Conservation (phyloP, 495 filamentous ascomycete species). For the Aspergillus kassunensis region DNA sequence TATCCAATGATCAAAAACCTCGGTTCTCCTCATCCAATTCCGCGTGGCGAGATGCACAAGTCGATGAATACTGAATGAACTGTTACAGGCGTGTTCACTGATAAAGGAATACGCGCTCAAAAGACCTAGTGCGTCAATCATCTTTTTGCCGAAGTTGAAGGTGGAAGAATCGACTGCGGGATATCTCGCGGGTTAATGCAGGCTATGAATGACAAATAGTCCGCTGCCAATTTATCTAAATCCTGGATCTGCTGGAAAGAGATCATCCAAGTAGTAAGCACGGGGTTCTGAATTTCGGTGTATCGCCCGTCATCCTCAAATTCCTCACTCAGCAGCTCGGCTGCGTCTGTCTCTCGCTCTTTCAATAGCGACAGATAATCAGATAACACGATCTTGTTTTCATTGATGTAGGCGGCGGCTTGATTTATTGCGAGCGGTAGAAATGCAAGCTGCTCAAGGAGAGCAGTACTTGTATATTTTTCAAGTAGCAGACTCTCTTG, state of each 20-base stretch:
- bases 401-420: not conserved
- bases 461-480: constrained; percentile 19
- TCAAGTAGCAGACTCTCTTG: constrained; percentile 3
- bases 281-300: constrained; percentile 40
- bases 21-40: constrained; percentile 9
- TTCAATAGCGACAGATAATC: constrained; percentile 43
- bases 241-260: constrained; percentile 42
- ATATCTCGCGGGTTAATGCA: constrained; percentile 31
- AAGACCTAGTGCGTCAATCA: constrained; percentile 16
- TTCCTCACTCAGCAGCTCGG: constrained; percentile 44
- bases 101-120: constrained; percentile 24
- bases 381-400: constrained; percentile 10
- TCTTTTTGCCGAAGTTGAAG: constrained; percentile 1
- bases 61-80: constrained; percentile 14
- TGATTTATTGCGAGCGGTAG: not conserved
- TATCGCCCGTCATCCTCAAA: constrained; percentile 42
- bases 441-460: constrained; percentile 6
- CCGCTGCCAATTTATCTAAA: constrained; percentile 23
- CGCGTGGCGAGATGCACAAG: constrained; percentile 22
- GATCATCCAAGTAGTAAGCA: constrained; percentile 52
- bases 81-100: constrained; percentile 3
- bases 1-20: not conserved
- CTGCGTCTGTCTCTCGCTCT: constrained; percentile 32
- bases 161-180: constrained; percentile 26
- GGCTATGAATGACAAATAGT: constrained; percentile 41